Conservation (phyloP, 345 rosid genomes). For the Citrus inodora region DNA sequence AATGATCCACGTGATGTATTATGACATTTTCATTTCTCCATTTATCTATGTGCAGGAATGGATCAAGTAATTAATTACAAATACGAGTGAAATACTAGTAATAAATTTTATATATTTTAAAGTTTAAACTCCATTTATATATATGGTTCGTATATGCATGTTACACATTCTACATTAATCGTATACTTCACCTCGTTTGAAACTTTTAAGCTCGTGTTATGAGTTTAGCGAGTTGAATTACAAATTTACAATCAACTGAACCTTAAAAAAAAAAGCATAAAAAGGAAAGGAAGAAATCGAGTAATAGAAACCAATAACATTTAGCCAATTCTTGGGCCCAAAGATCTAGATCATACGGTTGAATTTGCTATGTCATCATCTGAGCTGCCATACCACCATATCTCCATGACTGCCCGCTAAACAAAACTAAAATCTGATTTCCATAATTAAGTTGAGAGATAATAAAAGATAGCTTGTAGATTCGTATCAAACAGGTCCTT, state of each 20-base stretch:
- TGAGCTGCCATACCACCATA: not conserved
- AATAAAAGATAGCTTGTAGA: too few relatives aligned
- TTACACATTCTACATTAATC: too few relatives aligned
- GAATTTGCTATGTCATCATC: not conserved
- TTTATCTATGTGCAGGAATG: not conserved
- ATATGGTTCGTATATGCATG: not conserved
- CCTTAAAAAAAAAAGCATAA: not conserved
- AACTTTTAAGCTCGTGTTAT: not conserved
- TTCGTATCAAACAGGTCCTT: too few relatives aligned
- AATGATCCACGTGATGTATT: not conserved
- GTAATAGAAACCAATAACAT: not conserved
- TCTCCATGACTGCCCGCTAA: not conserved
- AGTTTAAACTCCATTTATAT: too few relatives aligned
- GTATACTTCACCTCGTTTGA: not conserved
- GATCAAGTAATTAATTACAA: not conserved
- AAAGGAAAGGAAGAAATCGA: too few relatives aligned
- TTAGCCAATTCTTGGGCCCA: not conserved
- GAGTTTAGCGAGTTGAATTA: not conserved
- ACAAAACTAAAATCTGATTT: not conserved
- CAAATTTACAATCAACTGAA: not conserved
- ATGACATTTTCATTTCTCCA: not conserved
- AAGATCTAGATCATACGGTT: not conserved
- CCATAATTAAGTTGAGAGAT: slow-evolving; percentile 1
- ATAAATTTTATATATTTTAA: too few relatives aligned
- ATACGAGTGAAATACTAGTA: not conserved